Percentiles rank a stretch among this genome's conserved stretches.
Conservation (phyloP, 2,329 filamentous ascomycete species). For the Alternaria brassicicola region DNA sequence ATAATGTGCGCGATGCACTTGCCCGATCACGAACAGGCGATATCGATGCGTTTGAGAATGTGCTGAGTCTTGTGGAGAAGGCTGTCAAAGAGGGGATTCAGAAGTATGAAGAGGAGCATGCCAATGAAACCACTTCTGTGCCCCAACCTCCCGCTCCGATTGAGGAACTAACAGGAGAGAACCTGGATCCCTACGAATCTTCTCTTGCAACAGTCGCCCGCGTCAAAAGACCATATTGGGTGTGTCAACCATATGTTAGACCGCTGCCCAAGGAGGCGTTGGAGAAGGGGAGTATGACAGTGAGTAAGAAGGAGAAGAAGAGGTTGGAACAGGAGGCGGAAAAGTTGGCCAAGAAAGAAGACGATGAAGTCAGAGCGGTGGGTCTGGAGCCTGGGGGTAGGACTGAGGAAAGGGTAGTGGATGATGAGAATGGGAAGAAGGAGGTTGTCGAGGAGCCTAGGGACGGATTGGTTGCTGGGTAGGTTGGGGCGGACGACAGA, state of each 20-base stretch:
- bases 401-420: constrained; percentile 60
- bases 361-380: constrained; percentile 35
- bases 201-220: constrained; percentile 69
- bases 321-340: constrained; percentile 50
- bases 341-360: constrained; percentile 44
- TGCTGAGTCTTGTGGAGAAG: constrained; percentile 75
- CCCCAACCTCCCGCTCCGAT: not conserved
- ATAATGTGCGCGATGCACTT: constrained; percentile 83
- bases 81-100: constrained; percentile 74
- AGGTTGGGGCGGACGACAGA: not conserved
- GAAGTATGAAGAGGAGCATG: constrained; percentile 61
- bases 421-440: constrained; percentile 17
- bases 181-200: constrained; percentile 56
- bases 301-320: constrained; percentile 70
- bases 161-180: not conserved
- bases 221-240: constrained; percentile 86
- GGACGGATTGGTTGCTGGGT: constrained; percentile 49
- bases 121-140: constrained; percentile 4
- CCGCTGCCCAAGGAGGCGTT: constrained; percentile 87
- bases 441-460: constrained; percentile 49
- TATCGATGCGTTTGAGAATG: constrained; percentile 75
- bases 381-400: constrained; percentile 35
- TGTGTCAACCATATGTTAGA: constrained; percentile 84
- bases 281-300: constrained; percentile 75
- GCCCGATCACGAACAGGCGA: constrained; percentile 72